Percentiles rank a stretch among this genome's conserved stretches.
phyloP scores from a whole-genome alignment of 768 basidiomycete species.

The Baorangia bicolor region DNA sequence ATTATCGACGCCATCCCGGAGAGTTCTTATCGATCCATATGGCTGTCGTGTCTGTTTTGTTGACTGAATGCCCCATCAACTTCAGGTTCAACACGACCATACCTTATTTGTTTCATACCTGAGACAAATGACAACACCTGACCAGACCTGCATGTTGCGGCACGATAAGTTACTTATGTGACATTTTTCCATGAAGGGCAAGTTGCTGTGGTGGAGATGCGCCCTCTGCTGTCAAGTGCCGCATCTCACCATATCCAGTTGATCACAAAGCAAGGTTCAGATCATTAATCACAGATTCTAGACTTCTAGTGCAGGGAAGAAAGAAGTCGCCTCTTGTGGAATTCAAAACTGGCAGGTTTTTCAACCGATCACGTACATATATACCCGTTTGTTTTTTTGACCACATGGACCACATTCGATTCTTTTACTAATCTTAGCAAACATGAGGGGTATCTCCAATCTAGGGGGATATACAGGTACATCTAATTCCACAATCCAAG shows the following conservation, averaged over 20 bases:
- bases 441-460: slow-evolving; percentile 24
- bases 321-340: background rate
- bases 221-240: background rate
- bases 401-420: background rate
- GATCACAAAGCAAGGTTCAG: background rate
- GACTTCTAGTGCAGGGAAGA: background rate
- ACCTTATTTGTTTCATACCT: slow-evolving; percentile 3
- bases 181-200: slow-evolving; percentile 5
- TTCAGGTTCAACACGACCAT: slow-evolving; percentile 5
- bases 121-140: background rate
- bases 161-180: background rate
- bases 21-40: slow-evolving; percentile 8
- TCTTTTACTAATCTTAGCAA: background rate
- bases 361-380: slow-evolving; percentile 16
- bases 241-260: background rate
- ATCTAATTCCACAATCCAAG: slow-evolving; percentile 13
- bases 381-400: background rate
- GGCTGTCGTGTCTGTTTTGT: background rate
- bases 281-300: background rate
- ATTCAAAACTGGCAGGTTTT: background rate
- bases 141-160: background rate
- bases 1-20: slow-evolving; percentile 3
- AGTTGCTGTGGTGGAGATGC: background rate
- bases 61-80: background rate
- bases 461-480: slow-evolving; percentile 21